Conservation (phyloP, 169 alveolate species). For the Cryptosporidium sp. region DNA sequence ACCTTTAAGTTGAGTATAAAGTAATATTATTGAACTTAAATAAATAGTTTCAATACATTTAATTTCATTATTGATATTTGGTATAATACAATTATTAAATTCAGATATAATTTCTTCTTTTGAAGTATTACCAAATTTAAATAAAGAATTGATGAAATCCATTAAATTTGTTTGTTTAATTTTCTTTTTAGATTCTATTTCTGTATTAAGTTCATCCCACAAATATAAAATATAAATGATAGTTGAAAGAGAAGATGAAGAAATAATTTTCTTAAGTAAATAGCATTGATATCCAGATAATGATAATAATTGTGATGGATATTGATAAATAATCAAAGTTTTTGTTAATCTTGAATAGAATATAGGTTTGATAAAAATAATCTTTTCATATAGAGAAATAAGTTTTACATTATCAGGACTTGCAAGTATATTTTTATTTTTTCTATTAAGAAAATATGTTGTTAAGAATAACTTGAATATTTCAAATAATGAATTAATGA, state of each 20-base stretch:
- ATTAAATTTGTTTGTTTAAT: not conserved
- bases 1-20: constrained; percentile 7
- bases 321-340: constrained; percentile 12
- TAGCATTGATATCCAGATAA: not conserved
- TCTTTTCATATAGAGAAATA: constrained; percentile 12
- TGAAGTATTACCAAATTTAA: not conserved
- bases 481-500: constrained; percentile 41
- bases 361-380: constrained; percentile 12
- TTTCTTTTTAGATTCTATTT: not conserved
- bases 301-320: not conserved
- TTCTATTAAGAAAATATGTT: constrained; percentile 1
- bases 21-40: not conserved
- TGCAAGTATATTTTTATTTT: not conserved
- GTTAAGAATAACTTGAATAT: constrained; percentile 28
- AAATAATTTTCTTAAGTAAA: not conserved
- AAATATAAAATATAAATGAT: constrained; percentile 39
- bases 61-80: not conserved
- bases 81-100: not conserved
- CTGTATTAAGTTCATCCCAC: constrained; percentile 51
- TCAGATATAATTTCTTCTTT: not conserved
- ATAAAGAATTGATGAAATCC: not conserved
- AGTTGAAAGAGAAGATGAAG: constrained; percentile 35
- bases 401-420: not conserved
- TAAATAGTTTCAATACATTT: constrained; percentile 35
- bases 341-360: constrained; percentile 38